phyloP scores from a whole-genome alignment of 768 basidiomycete species.

The Russula sp. region DNA sequence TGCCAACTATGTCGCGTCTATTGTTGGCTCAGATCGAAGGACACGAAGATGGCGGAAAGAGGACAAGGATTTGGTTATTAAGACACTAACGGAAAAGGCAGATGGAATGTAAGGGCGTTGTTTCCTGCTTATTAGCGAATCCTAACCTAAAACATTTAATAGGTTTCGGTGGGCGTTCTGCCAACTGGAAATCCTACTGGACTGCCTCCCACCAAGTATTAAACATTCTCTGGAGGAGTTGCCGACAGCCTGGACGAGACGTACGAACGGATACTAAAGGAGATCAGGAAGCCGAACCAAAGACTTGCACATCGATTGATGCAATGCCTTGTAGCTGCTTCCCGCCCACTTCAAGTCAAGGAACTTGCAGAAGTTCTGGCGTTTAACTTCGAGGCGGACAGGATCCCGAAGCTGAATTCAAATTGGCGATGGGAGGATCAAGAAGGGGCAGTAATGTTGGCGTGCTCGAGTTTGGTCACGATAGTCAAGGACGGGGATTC shows the following conservation, averaged over 20 bases:
- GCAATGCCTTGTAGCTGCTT: neutral
- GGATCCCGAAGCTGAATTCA: neutral
- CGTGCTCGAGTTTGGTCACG: neutral
- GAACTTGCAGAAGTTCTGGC: conserved; percentile 3
- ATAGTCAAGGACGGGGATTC: neutral
- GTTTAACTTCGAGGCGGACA: neutral
- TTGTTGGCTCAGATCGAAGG: conserved; percentile 6
- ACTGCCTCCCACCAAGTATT: conserved; percentile 1
- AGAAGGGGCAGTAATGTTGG: neutral
- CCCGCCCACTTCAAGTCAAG: neutral
- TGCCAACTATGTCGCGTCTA: neutral
- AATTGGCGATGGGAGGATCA: neutral
- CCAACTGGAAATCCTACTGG: neutral
- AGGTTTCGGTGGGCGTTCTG: conserved; percentile 16
- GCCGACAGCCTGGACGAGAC: neutral
- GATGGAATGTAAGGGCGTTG: conserved; percentile 10
- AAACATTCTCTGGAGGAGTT: neutral
- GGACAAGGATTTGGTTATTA: conserved; percentile 7
- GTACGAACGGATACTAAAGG: conserved; percentile 1
- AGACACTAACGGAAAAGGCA: conserved; percentile 7
- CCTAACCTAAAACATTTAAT: neutral
- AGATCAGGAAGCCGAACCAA: conserved; percentile 3
- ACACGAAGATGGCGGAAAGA: conserved; percentile 9
- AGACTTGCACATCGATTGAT: neutral
- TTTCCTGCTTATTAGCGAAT: neutral